Base-by-base conservation (phyloP, 1,284 basidiomycete species). In the Golubevia sp. region DNA sequence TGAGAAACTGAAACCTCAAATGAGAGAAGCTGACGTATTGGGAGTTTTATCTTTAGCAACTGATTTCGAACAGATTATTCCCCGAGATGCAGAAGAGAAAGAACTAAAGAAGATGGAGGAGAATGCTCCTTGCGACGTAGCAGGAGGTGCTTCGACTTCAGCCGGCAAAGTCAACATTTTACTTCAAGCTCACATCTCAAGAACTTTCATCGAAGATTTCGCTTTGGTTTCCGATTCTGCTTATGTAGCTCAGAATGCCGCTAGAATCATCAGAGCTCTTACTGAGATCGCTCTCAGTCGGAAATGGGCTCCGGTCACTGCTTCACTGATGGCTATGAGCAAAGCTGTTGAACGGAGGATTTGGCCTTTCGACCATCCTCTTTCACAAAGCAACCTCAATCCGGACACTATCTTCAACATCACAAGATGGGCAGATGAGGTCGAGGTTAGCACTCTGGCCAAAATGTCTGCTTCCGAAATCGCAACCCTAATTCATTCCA, bases 51-150 rank as follows among this genome's bases (percentile, higher is more conserved):
- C 92, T 70, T 89, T 89, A 86, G 96, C 94, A 62, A 94, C 93
- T 8, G 97, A 99, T 91, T 99, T 99, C 78, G 89, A 93, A 65
- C 97, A 99, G 86, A 91, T 99, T 56, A 92, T 97, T 86, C 86
- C 94, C 5, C 89, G 97, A 63, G 97, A 98, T 77, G 90, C 90
- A 21, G 97, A 99, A 84, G 85, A 90, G 25, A 87, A 91, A 63
- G 97, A 99, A 83, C 87, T 99, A 7, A 89, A 92, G 67, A 85
- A 85, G 52, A 85, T 98, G 65, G 87, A 90, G 85, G 87, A 89
- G 59, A 85, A 87, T 59, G 86, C 86, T 7, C 77, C 79, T 0
- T 83, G 79, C 64, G 66, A 80, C 56, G 76, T 67, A 27, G 78
- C 93, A 89, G 91, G 89, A 21, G 92, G 91, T 3, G 88, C 89